phyloP scores from a whole-genome alignment of 192 early-diverging fungal species.

The Phycomyces blakesleeanus region DNA sequence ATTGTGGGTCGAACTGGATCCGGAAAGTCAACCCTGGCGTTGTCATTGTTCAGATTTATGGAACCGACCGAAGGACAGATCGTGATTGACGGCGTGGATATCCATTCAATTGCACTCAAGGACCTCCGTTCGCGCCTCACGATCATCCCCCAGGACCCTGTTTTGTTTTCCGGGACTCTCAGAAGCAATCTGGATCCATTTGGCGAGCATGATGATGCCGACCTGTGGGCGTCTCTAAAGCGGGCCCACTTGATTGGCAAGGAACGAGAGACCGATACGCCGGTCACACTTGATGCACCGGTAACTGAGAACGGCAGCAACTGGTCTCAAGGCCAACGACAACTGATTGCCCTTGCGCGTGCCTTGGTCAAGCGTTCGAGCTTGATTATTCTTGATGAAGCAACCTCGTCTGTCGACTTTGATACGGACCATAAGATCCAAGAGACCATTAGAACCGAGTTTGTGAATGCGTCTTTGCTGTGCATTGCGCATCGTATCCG shows the following conservation, averaged over 20 bases:
- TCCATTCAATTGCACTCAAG: slow-evolving; percentile 66
- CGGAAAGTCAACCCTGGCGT: slow-evolving; percentile 68
- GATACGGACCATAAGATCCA: slow-evolving; percentile 86
- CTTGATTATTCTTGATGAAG: slow-evolving; percentile 81
- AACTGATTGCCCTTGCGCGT: slow-evolving; percentile 70
- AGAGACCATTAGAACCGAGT: slow-evolving; percentile 68
- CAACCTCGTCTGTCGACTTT: slow-evolving; percentile 85
- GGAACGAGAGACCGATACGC: not conserved
- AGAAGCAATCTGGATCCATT: slow-evolving; percentile 85
- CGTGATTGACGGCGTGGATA: slow-evolving; percentile 73
- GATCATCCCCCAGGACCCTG: slow-evolving; percentile 77
- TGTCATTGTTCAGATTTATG: slow-evolving; percentile 78
- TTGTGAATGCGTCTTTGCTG: slow-evolving; percentile 70
- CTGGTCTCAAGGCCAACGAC: slow-evolving; percentile 72
- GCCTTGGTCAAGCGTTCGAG: slow-evolving; percentile 63
- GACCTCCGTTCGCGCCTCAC: slow-evolving; percentile 63
- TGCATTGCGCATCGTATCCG: slow-evolving; percentile 87
- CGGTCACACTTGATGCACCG: slow-evolving; percentile 59
- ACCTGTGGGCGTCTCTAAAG: slow-evolving; percentile 74
- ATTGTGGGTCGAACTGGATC: slow-evolving; percentile 82
- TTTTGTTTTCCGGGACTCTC: slow-evolving; percentile 63
- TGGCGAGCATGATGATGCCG: slow-evolving; percentile 57
- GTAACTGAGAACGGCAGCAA: slow-evolving; percentile 80
- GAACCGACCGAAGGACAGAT: slow-evolving; percentile 69
- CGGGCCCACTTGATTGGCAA: slow-evolving; percentile 60